phyloP scores from a whole-genome alignment of 83 land plant genomes.

The Picea engelmannii region DNA sequence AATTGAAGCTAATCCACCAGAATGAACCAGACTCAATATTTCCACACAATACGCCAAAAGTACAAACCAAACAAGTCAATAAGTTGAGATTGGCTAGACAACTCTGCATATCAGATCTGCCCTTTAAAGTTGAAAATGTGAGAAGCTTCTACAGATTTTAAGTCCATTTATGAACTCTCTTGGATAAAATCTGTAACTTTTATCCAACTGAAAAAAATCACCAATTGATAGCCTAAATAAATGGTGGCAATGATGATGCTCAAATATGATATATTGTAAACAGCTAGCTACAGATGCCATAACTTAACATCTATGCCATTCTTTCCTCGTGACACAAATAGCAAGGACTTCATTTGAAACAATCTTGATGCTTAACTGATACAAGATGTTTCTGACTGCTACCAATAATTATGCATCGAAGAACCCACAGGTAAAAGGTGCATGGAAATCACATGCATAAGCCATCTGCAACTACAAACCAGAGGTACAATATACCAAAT shows the following conservation, averaged over 20 bases:
- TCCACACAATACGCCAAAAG: conserved; percentile 4
- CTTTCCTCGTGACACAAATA: conserved; percentile 1
- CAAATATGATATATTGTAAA: not conserved
- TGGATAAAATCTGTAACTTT: not conserved
- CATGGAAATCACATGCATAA: not conserved
- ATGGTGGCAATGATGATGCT: not conserved
- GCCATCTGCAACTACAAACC: conserved; percentile 1
- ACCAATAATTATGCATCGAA: not conserved
- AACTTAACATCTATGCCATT: conserved; percentile 3
- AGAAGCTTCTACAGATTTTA: conserved; percentile 5
- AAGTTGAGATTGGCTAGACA: not conserved
- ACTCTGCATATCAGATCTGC: not conserved
- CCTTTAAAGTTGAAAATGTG: not conserved
- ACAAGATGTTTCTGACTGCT: conserved; percentile 12
- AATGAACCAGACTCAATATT: conserved; percentile 1
- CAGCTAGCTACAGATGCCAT: conserved; percentile 5
- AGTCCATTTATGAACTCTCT: conserved; percentile 6
- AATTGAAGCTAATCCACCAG: conserved; percentile 1
- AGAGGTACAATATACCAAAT: conserved; percentile 1
- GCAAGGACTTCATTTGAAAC: not conserved
- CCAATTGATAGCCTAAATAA: conserved; percentile 4
- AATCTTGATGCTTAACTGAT: not conserved
- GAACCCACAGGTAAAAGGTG: conserved; percentile 3
- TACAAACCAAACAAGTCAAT: not conserved
- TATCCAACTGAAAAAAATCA: not conserved